These are phyloP conservation scores for Coemansia sp. DNA, from an alignment of 192 early-diverging fungal species.

Conservation along the genomic window DNA sequence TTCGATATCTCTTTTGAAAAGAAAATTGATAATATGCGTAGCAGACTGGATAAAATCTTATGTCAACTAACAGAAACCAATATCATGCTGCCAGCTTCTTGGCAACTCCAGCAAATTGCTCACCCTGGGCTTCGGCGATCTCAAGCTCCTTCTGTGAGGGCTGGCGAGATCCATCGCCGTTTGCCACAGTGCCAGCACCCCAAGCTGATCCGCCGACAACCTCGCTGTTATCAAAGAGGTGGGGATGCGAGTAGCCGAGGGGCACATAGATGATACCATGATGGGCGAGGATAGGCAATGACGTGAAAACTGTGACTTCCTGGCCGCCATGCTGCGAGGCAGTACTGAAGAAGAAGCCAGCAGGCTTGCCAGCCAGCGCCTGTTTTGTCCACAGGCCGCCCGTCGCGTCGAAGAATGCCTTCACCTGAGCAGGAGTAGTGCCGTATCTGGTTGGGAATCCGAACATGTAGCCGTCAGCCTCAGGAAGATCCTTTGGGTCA, in stretches of 20 bases:
- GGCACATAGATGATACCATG: slow-evolving; percentile 82
- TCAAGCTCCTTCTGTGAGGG: slow-evolving; percentile 66
- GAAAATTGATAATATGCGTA: neutral
- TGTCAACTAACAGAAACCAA: neutral
- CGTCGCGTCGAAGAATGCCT: slow-evolving; percentile 67
- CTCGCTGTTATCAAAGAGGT: slow-evolving; percentile 61
- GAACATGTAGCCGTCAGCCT: slow-evolving; percentile 69
- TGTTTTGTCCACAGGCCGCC: slow-evolving; percentile 58
- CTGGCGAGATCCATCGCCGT: slow-evolving; percentile 66
- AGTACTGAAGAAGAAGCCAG: slow-evolving; percentile 73
- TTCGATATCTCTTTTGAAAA: neutral
- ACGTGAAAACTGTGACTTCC: slow-evolving; percentile 68
- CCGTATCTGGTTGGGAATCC: slow-evolving; percentile 75
- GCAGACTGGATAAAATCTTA: neutral
- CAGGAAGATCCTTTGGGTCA: slow-evolving; percentile 53
- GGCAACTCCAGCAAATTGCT: slow-evolving; percentile 57
- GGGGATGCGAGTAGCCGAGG: slow-evolving; percentile 56
- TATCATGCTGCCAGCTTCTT: slow-evolving; percentile 45
- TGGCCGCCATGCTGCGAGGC: slow-evolving; percentile 77
- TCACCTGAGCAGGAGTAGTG: slow-evolving; percentile 71
- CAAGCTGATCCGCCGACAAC: slow-evolving; percentile 67
- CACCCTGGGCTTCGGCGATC: slow-evolving; percentile 60
- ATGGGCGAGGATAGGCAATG: slow-evolving; percentile 70
- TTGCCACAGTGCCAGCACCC: slow-evolving; percentile 67
- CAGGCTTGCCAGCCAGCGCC: slow-evolving; percentile 69